A percentile compares a stretch with the other conserved stretches of the same genome.
These are phyloP conservation scores for Schoenoplectus triqueter DNA, from an alignment of 202 grass and related monocot species.

Conservation along the genomic window DNA sequence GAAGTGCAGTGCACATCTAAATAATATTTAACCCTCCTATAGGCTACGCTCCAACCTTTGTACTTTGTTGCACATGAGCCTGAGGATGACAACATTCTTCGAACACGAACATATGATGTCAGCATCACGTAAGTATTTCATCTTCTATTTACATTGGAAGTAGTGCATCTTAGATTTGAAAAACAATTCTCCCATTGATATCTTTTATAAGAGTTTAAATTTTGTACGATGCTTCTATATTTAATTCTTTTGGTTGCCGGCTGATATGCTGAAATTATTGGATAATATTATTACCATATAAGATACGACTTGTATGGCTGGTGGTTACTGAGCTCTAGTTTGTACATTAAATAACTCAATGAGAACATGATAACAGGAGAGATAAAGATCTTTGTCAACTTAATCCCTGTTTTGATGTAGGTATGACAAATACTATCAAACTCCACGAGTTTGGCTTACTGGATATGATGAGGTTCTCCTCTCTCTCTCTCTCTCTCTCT, in stretches of 20 bases:
- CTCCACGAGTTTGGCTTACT: constrained; percentile 94
- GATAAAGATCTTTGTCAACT: background rate
- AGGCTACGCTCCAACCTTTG: constrained; percentile 65
- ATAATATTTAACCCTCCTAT: constrained; percentile 30
- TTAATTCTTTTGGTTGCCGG: background rate
- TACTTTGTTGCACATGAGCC: constrained; percentile 90
- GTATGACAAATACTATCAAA: constrained; percentile 97
- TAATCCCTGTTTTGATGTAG: constrained; percentile 42
- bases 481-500: background rate
- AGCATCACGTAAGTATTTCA: constrained; percentile 85
- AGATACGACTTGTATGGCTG: background rate
- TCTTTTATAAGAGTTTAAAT: constrained; percentile 11
- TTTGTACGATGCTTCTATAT: constrained; percentile 13
- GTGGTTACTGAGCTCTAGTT: constrained; percentile 5
- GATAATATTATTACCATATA: constrained; percentile 8
- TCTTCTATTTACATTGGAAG: constrained; percentile 11
- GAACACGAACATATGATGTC: constrained; percentile 87
- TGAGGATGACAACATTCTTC: constrained; percentile 97
- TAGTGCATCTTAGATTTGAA: background rate
- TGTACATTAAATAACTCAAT: background rate
- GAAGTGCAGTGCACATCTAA: background rate
- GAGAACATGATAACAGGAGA: background rate
- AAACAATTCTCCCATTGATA: background rate
- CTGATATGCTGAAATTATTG: background rate
- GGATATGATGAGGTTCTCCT: constrained; percentile 92